These are phyloP conservation scores for Fagus sylvatica DNA, from an alignment of 306 rosid species.

Conservation along the genomic window DNA sequence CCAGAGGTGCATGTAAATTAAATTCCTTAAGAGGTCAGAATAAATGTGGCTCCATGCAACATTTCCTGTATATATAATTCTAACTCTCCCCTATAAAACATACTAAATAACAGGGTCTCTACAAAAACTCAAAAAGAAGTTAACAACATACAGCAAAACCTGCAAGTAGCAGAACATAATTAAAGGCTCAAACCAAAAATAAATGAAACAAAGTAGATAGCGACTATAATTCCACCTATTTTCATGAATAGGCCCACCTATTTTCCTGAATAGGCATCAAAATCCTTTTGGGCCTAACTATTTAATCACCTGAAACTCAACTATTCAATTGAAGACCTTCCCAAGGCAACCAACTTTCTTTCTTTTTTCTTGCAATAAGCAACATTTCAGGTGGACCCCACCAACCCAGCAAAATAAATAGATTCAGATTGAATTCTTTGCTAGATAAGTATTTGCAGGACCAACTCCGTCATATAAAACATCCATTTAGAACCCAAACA, in stretches of 20 bases:
- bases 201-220: no score
- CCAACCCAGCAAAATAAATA: background rate
- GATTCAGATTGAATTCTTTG: background rate
- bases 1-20: no score
- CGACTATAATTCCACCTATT: background rate
- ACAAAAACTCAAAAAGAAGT: background rate
- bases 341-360: background rate
- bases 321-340: background rate
- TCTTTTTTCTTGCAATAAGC: background rate
- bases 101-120: background rate
- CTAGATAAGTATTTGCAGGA: background rate
- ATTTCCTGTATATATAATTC: no score
- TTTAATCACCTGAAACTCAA: background rate
- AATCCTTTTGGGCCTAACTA: background rate
- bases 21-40: no score
- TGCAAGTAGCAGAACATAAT: background rate
- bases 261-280: background rate
- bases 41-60: no score
- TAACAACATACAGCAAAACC: background rate
- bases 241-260: background rate
- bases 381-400: background rate
- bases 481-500: constrained; percentile 4
- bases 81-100: background rate
- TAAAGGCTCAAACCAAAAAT: background rate
- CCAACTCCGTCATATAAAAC: constrained; percentile 3